phyloP scores from a whole-genome alignment of 2,329 filamentous ascomycete species.

The Ascochyta pisi region DNA sequence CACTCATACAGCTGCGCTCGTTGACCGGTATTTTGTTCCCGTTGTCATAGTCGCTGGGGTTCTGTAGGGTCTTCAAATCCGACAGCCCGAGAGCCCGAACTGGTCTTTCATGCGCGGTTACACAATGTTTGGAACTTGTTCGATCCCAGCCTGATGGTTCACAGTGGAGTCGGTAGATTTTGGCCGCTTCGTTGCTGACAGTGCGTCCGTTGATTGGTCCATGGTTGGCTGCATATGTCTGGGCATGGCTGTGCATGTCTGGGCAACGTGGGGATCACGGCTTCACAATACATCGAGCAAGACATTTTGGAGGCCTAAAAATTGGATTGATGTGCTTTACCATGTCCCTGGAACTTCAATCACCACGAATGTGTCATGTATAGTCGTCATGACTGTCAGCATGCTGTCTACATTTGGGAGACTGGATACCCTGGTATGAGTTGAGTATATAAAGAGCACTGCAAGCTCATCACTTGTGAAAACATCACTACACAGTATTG shows the following conservation, averaged over 20 bases:
- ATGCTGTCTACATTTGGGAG: conserved; percentile 1
- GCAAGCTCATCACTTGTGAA: background rate
- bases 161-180: conserved; percentile 26
- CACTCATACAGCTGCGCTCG: background rate
- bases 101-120: background rate
- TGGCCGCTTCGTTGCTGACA: conserved; percentile 21
- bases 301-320: conserved; percentile 5
- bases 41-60: background rate
- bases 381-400: conserved; percentile 16
- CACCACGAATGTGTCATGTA: conserved; percentile 11
- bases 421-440: background rate
- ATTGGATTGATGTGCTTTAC: background rate
- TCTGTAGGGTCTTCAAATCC: background rate
- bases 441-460: conserved; percentile 18
- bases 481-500: conserved; percentile 5
- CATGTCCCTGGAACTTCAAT: conserved; percentile 4
- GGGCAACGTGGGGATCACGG: conserved; percentile 1
- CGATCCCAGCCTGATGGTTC: background rate
- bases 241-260: conserved; percentile 15
- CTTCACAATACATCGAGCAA: conserved; percentile 8
- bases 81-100: background rate
- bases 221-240: background rate
- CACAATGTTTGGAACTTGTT: background rate
- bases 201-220: conserved; percentile 11
- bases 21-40: background rate